A percentile compares a stretch with the other conserved stretches of the same genome.
Conservation (phyloP, 176 grass and related monocot species). For the Juncus inflexus region DNA sequence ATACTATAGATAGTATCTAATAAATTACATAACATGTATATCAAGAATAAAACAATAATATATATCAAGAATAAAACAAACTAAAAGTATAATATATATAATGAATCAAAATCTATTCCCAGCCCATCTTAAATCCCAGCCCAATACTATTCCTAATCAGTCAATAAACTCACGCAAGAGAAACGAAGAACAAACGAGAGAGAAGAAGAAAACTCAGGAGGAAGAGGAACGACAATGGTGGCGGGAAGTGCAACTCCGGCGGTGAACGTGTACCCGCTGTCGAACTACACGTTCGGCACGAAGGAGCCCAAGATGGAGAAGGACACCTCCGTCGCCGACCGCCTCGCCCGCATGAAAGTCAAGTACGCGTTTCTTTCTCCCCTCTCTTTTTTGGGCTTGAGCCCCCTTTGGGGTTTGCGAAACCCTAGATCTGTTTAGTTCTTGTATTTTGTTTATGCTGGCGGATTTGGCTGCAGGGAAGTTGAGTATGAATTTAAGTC, state of each 20-base stretch:
- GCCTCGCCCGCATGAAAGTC: constrained; percentile 96
- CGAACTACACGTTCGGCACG: constrained; percentile 98
- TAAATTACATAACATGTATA: too few relatives aligned
- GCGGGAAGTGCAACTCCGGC: constrained; percentile 33
- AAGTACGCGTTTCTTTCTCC: constrained; percentile 43
- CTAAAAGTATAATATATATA: too few relatives aligned
- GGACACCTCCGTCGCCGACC: constrained; percentile 98
- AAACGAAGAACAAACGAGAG: background rate
- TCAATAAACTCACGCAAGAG: background rate
- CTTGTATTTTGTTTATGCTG: too few relatives aligned
- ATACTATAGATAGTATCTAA: too few relatives aligned
- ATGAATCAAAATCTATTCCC: too few relatives aligned
- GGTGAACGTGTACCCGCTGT: constrained; percentile 88
- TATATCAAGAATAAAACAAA: too few relatives aligned
- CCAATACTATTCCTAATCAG: background rate
- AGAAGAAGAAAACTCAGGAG: background rate
- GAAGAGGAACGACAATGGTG: constrained; percentile 31
- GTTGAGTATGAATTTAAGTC: too few relatives aligned
- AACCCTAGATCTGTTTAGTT: background rate
- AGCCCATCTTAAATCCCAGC: background rate
- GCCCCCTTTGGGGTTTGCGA: background rate
- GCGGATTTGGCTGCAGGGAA: too few relatives aligned
- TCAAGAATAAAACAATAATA: too few relatives aligned
- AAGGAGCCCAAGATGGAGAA: constrained; percentile 99
- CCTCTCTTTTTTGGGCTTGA: background rate